A percentile compares a stretch with the other conserved stretches of the same genome.
These are phyloP conservation scores for Scedosporium minutisporum DNA, from an alignment of 2,329 filamentous ascomycete species.

Conservation along the genomic window DNA sequence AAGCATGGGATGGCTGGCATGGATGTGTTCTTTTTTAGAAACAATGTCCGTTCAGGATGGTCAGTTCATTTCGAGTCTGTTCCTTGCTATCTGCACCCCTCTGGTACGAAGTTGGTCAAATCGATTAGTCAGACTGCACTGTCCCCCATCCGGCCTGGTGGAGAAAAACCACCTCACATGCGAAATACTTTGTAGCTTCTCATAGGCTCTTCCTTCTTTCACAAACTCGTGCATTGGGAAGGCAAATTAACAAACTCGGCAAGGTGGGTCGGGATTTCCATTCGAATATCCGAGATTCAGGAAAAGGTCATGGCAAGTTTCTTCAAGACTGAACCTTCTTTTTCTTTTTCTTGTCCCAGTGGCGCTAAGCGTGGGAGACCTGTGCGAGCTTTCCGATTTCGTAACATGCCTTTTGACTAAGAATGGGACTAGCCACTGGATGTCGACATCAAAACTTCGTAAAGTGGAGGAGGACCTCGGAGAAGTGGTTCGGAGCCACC, in stretches of 20 bases:
- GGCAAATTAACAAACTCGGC: background rate
- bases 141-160: background rate
- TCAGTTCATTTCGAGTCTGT: background rate
- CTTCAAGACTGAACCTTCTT: background rate
- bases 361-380: background rate
- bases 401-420: too few relatives aligned
- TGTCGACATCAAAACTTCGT: too few relatives aligned
- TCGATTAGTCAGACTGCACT: background rate
- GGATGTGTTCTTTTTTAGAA: constrained; percentile 2
- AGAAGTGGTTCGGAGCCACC: background rate
- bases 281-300: background rate
- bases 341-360: background rate
- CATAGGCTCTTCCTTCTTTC: background rate
- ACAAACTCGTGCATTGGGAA: background rate
- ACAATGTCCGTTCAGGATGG: background rate
- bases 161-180: background rate
- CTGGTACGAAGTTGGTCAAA: background rate
- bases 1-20: background rate
- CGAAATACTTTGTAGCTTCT: background rate
- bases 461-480: too few relatives aligned
- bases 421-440: too few relatives aligned
- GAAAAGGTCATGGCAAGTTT: background rate
- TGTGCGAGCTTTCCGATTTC: too few relatives aligned
- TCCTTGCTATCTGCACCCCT: background rate
- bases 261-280: background rate